Conservation (phyloP, 306 rosid species). For the Lithocarpus polystachyus region DNA sequence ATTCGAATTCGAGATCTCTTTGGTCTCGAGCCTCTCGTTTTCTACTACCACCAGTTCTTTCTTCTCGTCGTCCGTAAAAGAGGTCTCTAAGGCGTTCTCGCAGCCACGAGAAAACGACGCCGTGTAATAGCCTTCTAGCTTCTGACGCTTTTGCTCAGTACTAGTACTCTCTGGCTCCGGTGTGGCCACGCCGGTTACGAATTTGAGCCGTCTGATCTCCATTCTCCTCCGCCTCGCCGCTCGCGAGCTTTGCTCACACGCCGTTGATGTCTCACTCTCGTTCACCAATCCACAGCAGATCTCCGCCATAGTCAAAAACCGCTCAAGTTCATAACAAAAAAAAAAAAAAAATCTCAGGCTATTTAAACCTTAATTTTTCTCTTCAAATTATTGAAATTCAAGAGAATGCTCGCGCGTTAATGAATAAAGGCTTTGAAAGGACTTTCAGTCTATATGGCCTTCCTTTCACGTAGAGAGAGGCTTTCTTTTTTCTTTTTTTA, state of each 20-base stretch:
- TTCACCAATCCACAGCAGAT: constrained; percentile 36
- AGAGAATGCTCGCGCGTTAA: constrained; percentile 13
- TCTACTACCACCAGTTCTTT: background rate
- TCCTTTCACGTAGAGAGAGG: constrained; percentile 1
- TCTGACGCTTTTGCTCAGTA: constrained; percentile 27
- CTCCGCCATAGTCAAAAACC: constrained; percentile 34
- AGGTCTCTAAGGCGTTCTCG: constrained; percentile 20
- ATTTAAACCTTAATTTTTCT: background rate
- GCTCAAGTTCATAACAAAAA: background rate
- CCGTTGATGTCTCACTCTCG: constrained; percentile 14
- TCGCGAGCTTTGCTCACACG: constrained; percentile 27
- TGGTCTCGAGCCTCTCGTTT: background rate
- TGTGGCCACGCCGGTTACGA: constrained; percentile 26
- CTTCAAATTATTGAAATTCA: no score
- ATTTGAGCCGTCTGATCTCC: constrained; percentile 47
- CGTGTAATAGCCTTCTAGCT: constrained; percentile 2
- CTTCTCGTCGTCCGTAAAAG: constrained; percentile 24
- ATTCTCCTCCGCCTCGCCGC: constrained; percentile 54
- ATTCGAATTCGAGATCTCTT: background rate
- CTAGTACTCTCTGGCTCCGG: background rate
- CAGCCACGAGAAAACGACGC: constrained; percentile 23
- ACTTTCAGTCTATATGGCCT: background rate
- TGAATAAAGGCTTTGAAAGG: constrained; percentile 7
- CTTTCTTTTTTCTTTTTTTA: background rate
- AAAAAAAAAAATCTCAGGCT: background rate